Evolutionary conservation across 768 basidiomycete genomes (phyloP), one percentile per base, ranked within the genome.

Genomic region (Auricularia sp.): DNA sequence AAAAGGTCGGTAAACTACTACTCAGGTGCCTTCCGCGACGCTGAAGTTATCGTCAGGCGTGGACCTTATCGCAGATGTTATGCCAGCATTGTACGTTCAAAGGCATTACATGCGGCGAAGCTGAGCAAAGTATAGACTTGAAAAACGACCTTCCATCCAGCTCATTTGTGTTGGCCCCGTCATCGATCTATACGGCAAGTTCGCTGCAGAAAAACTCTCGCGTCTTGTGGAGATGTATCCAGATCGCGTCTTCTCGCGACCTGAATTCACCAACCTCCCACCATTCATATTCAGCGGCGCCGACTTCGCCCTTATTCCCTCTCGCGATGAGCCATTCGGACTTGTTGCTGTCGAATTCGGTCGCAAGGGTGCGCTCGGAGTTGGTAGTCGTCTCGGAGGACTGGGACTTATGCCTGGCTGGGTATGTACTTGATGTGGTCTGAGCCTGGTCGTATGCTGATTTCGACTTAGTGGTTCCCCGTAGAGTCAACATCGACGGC

Each of bases 371-470:
- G 94, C 94, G 64, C 84, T 97, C 63, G 94, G 94, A 78, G 94
- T 97, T 69, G 94, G 94, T 69, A 87, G 89, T 79, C 90, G 94
- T 70, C 82, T 96, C 24, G 94, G 94, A 72, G 94, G 94, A 80
- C 82, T 97, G 54, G 94, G 94, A 76, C 79, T 97, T 66, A 97
- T 97, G 94, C 94, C 94, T 73, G 94, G 94, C 78, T 96, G 94
- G 94, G 92, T 94, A 73, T 71, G 88, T 82, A 1, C 66, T 54
- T 16, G 47, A 51, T 63, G 29, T 42, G 39, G 36, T 16, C 10
- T 64, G 67, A 1, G 3, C 29, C n/a, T 44, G 18, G 8, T 18
- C 3, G 35, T 16, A 16, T 42, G n/a, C 45, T 62, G n/a, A 35
- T 44, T 58, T 21, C 47, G 10, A 14, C 66, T 16, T 68, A 94